These are phyloP conservation scores for Boletus smithii DNA, from an alignment of 1,284 basidiomycete genomes.

Conservation along the genomic window DNA sequence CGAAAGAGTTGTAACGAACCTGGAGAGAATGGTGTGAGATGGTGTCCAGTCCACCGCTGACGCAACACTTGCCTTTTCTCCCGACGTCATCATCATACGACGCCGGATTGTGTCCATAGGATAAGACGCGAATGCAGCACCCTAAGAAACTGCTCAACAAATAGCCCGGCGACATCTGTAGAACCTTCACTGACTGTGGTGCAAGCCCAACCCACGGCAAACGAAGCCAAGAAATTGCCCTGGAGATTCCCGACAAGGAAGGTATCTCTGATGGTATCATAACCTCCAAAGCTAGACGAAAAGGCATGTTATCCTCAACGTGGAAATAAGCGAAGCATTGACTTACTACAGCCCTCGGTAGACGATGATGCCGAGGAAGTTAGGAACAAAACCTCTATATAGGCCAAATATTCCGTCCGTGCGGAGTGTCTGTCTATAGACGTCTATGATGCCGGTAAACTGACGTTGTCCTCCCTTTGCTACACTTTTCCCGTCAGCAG, in stretches of 20 bases:
- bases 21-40: constrained; percentile 7
- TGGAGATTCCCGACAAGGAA: constrained; percentile 55
- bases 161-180: background rate
- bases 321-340: background rate
- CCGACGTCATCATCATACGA: constrained; percentile 73
- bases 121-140: constrained; percentile 60
- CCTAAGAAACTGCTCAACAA: constrained; percentile 26
- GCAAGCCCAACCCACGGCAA: constrained; percentile 54
- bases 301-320: background rate
- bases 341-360: constrained; percentile 56
- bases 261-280: constrained; percentile 54
- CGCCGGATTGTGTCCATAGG: constrained; percentile 66
- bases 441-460: constrained; percentile 46
- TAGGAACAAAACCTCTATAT: constrained; percentile 64
- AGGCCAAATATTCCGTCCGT: constrained; percentile 50
- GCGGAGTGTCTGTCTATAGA: constrained; percentile 52
- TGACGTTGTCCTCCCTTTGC: constrained; percentile 42
- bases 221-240: constrained; percentile 63
- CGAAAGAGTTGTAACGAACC: constrained; percentile 48
- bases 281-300: constrained; percentile 39
- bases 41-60: background rate
- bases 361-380: constrained; percentile 58
- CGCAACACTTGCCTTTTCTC: constrained; percentile 42
- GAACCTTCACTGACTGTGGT: constrained; percentile 40
- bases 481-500: constrained; percentile 50